phyloP scores from a whole-genome alignment of 1,139 yeast species.

The Ogataea hybrid region DNA sequence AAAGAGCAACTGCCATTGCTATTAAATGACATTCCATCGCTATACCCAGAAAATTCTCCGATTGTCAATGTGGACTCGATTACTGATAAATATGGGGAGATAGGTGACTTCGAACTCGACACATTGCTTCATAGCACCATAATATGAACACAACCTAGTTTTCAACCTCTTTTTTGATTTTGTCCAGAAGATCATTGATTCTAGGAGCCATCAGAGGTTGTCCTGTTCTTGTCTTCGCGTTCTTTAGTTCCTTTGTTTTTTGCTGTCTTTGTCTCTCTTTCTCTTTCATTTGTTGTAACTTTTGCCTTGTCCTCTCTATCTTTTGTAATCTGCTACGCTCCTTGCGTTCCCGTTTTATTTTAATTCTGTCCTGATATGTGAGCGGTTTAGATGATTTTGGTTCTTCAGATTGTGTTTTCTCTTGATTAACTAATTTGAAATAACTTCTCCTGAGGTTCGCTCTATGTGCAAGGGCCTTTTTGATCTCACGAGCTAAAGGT shows the following conservation, averaged over 20 bases:
- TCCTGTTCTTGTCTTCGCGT: constrained; percentile 66
- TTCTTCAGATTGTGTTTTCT: constrained; percentile 28
- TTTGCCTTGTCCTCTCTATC: constrained; percentile 25
- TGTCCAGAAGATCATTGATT: constrained; percentile 73
- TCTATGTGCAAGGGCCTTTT: constrained; percentile 71
- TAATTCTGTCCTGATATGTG: constrained; percentile 34
- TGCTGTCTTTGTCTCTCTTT: constrained; percentile 24
- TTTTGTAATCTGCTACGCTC: constrained; percentile 30
- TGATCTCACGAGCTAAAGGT: constrained; percentile 49
- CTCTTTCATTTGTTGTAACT: constrained; percentile 24
- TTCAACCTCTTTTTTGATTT: constrained; percentile 45
- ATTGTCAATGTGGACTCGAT: constrained; percentile 18
- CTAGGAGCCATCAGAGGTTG: constrained; percentile 94
- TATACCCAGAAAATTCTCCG: neutral
- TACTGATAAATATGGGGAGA: constrained; percentile 7
- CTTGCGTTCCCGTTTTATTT: constrained; percentile 31
- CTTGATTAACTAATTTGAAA: constrained; percentile 74
- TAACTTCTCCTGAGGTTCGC: constrained; percentile 83
- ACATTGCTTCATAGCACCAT: constrained; percentile 10
- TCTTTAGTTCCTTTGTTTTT: constrained; percentile 41
- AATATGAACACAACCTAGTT: neutral
- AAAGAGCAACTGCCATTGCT: constrained; percentile 5
- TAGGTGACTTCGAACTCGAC: constrained; percentile 14
- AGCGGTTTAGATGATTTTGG: constrained; percentile 21
- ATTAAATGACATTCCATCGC: constrained; percentile 1